These are phyloP conservation scores for Fragosphaeria purpurea DNA, from an alignment of 2,329 filamentous ascomycete genomes.

Conservation along the genomic window DNA sequence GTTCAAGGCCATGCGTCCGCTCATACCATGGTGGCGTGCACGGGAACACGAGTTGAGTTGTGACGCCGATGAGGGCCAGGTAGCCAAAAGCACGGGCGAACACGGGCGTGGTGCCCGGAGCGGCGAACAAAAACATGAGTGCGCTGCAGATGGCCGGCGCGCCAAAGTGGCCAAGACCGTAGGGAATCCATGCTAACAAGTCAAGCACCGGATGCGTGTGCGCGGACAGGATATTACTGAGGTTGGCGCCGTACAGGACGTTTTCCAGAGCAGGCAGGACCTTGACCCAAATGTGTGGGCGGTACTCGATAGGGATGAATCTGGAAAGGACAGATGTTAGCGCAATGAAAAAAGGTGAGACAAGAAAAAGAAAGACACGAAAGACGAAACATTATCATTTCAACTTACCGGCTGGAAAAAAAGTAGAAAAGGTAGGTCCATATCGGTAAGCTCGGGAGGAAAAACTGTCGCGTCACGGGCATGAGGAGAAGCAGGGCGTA, in stretches of 20 bases:
- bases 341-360: neutral
- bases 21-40: constrained; percentile 97
- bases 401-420: constrained; percentile 76
- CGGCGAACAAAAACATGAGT: constrained; percentile 78
- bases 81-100: constrained; percentile 86
- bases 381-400: neutral
- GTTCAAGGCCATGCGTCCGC: constrained; percentile 80
- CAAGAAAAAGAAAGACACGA: neutral
- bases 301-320: constrained; percentile 80
- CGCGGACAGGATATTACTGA: constrained; percentile 89
- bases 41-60: constrained; percentile 81
- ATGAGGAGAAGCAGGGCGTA: constrained; percentile 64
- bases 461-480: constrained; percentile 82
- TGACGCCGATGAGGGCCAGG: constrained; percentile 80
- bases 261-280: constrained; percentile 92
- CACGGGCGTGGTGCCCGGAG: constrained; percentile 73
- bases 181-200: constrained; percentile 85
- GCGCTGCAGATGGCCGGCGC: constrained; percentile 69
- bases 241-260: constrained; percentile 88
- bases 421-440: constrained; percentile 85
- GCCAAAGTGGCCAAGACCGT: constrained; percentile 83
- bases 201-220: constrained; percentile 78
- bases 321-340: constrained; percentile 31
- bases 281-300: constrained; percentile 90
- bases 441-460: constrained; percentile 76